A percentile compares a stretch with the other conserved stretches of the same genome.
Evolutionary conservation across 768 basidiomycete species (phyloP).

Genomic region (Mycena crocata): DNA sequence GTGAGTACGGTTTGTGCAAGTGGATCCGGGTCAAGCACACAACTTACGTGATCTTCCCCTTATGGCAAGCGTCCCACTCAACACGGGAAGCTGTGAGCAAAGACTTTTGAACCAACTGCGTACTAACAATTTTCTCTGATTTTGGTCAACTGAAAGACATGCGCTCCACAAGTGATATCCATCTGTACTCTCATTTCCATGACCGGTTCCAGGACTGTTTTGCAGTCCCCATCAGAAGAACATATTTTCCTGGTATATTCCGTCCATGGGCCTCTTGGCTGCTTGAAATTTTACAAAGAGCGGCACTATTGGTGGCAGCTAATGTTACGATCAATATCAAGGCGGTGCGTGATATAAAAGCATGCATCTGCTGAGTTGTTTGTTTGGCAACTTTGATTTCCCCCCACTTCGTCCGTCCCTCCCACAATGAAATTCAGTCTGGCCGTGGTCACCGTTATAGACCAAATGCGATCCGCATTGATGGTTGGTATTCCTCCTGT

Average conservation of each 20-base stretch:
- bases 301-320: neutral
- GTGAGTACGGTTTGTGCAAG: too few species aligned
- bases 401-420: neutral
- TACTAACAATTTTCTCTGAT: too few species aligned
- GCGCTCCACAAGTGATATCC: too few species aligned
- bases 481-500: constrained; percentile 58
- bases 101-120: too few species aligned
- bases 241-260: neutral
- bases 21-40: too few species aligned
- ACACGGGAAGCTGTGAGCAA: too few species aligned
- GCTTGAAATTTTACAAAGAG: neutral
- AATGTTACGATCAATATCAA: constrained; percentile 3
- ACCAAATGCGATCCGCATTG: constrained; percentile 49
- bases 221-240: neutral
- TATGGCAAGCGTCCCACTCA: too few species aligned
- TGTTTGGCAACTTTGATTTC: neutral
- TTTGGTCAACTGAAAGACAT: too few species aligned
- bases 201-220: neutral
- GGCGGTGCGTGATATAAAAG: constrained; percentile 3
- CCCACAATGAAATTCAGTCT: constrained; percentile 4
- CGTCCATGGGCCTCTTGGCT: neutral
- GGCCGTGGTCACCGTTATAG: constrained; percentile 11
- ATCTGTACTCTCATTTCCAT: too few species aligned
- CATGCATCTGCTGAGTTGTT: neutral
- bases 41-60: too few species aligned